These are phyloP conservation scores for Naganishia vishniacii DNA, from an alignment of 768 basidiomycete genomes.

Conservation along the genomic window DNA sequence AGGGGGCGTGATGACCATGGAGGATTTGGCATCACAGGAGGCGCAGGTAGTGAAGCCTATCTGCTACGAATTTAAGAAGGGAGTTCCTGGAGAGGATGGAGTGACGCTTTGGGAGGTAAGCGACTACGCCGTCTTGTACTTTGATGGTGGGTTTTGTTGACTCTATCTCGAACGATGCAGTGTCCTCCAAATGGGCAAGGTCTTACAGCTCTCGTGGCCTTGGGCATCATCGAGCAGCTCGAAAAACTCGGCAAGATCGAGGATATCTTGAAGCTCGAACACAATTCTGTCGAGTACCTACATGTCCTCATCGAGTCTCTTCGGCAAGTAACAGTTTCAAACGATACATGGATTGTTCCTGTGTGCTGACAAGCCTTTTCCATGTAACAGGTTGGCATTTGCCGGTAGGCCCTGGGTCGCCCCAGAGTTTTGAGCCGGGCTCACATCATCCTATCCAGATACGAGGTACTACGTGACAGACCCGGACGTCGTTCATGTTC, in stretches of 20 bases:
- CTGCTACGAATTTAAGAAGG: conserved; percentile 64
- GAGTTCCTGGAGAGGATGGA: conserved; percentile 57
- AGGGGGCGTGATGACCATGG: conserved; percentile 88
- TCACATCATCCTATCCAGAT: conserved; percentile 52
- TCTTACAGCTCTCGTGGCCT: conserved; percentile 84
- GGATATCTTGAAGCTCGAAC: conserved; percentile 71
- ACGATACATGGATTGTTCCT: too few species aligned
- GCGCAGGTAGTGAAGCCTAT: conserved; percentile 82
- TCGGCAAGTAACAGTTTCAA: conserved; percentile 62
- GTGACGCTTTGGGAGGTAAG: conserved; percentile 85
- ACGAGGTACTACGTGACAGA: conserved; percentile 88
- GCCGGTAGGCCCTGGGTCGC: conserved; percentile 55
- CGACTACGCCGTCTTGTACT: neutral
- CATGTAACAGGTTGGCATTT: conserved; percentile 54
- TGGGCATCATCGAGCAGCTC: conserved; percentile 84
- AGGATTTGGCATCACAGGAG: conserved; percentile 80
- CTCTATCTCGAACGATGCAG: conserved; percentile 48
- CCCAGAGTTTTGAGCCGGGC: neutral
- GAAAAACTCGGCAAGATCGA: conserved; percentile 66
- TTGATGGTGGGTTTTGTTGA: neutral
- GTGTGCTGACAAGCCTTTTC: conserved; percentile 55
- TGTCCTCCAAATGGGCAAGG: conserved; percentile 98
- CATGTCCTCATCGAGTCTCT: conserved; percentile 81
- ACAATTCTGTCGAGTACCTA: conserved; percentile 83
- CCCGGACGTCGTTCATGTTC: conserved; percentile 69